Base-by-base conservation (phyloP, 306 rosid species). In the Castanea sativa region DNA sequence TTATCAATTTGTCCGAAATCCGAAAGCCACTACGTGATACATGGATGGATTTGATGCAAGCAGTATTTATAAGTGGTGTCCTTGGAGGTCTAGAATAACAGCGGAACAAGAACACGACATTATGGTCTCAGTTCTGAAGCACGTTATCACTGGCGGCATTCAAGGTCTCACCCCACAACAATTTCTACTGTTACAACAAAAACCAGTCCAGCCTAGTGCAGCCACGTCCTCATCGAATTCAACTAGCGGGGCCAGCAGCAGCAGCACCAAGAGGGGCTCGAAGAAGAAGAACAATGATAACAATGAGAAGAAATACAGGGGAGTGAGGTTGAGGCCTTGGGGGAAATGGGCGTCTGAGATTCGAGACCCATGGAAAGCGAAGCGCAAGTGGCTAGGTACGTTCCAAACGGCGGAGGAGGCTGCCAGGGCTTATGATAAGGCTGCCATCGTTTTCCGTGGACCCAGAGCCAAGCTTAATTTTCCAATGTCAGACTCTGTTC, bases 301-400 rank as follows among this genome's bases (percentile, higher is more conserved):
- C 58, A 73, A 23, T 76, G 80, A 79, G 75, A 56, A 60, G 20
- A 73, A 74, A 7, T 84, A 83, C 85, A 82, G 89, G 67, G 95
- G 95, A 55, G 95, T 89, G 76, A 76, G 92, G 64, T 89, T 82
- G 81, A 87, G 91, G 80, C 90, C 90, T 1, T 83, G 91, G 91
- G 92, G 95, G 18, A 91, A 88, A 53, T 91, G 92, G 92, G 92
- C 88, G 9, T 90, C 90, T 0, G 95, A 89, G 85, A 91, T 87
- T 25, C 59, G 90, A 23, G 91, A 89, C 73, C 95, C 93, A 0
- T 25, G 49, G 13, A 55, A 78, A 4, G 87, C 89, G 0, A 43
- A 69, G 0, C 79, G 90, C 14, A 89, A 89, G 21, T 91, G 93
- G 96, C 84, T 89, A 0, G 88, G 92, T 29, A 88, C 94, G 0